Percentiles rank a stretch among this genome's conserved stretches.
Conservation (phyloP, 495 filamentous ascomycete species). For the Annulohypoxylon stygium region DNA sequence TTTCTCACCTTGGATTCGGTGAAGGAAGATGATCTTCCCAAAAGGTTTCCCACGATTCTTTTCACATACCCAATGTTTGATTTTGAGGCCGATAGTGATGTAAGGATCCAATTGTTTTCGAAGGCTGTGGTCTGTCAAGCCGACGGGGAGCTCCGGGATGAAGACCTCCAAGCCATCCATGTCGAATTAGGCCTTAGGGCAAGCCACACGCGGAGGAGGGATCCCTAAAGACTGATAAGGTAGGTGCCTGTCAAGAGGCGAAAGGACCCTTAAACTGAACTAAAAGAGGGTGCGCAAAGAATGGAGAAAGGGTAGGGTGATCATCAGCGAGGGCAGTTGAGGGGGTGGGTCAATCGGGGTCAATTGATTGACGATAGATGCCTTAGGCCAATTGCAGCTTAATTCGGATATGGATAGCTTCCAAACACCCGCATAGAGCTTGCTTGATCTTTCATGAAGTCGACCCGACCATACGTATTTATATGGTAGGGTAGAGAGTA, state of each 20-base stretch:
- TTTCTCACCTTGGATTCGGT: slow-evolving; percentile 48
- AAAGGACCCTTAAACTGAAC: not conserved
- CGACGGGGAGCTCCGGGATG: slow-evolving; percentile 53
- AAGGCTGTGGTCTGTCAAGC: slow-evolving; percentile 52
- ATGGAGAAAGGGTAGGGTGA: not conserved
- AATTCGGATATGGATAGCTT: not conserved
- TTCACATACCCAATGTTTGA: slow-evolving; percentile 53
- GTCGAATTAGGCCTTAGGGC: not conserved
- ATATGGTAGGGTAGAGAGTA: not conserved
- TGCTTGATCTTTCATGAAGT: not conserved
- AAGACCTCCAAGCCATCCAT: slow-evolving; percentile 58
- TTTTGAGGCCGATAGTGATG: slow-evolving; percentile 49
- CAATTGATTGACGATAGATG: slow-evolving; percentile 11
- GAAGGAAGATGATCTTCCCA: slow-evolving; percentile 57
- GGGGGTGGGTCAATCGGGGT: not conserved
- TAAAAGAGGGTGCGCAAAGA: not conserved
- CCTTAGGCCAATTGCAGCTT: slow-evolving; percentile 8
- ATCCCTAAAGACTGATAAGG: not conserved
- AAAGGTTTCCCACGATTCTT: slow-evolving; percentile 48
- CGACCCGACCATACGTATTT: not conserved
- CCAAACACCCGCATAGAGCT: not conserved
- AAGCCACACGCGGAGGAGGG: not conserved
- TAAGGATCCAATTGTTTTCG: slow-evolving; percentile 50
- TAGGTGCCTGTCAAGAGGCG: not conserved
- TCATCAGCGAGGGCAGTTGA: not conserved